These are phyloP conservation scores for Neurospora intermedia DNA, from an alignment of 495 filamentous ascomycete species.

Conservation along the genomic window DNA sequence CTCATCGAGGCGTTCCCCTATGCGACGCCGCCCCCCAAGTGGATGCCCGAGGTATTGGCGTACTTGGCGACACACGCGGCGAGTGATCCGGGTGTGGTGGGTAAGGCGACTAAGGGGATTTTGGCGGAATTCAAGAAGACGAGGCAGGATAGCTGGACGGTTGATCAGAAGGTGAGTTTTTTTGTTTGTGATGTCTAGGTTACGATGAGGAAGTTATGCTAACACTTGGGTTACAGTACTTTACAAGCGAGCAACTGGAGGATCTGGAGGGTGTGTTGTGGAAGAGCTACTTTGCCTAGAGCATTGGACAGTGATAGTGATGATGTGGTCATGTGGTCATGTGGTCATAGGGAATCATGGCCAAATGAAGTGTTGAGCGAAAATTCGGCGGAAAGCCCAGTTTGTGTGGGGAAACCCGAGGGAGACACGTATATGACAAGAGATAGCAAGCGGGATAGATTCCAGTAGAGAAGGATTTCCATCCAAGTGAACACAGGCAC, in stretches of 20 bases:
- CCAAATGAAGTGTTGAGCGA: neutral
- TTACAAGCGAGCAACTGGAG: slow-evolving; percentile 83
- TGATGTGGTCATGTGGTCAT: neutral
- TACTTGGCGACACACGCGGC: slow-evolving; percentile 76
- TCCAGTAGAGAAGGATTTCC: neutral
- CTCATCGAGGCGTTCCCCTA: slow-evolving; percentile 97
- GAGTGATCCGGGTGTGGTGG: slow-evolving; percentile 82
- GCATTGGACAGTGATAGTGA: neutral
- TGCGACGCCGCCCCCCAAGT: slow-evolving; percentile 76
- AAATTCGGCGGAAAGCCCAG: neutral
- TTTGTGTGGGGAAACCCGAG: neutral
- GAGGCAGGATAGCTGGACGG: slow-evolving; percentile 96
- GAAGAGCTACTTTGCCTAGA: slow-evolving; percentile 97
- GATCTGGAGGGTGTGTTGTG: slow-evolving; percentile 94
- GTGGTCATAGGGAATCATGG: neutral
- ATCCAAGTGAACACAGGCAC: neutral
- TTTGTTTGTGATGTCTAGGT: neutral
- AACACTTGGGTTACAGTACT: slow-evolving; percentile 51
- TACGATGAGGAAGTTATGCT: neutral
- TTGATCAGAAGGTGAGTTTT: slow-evolving; percentile 82
- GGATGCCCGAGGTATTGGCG: slow-evolving; percentile 90
- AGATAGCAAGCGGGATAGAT: neutral
- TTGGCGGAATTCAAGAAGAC: slow-evolving; percentile 99
- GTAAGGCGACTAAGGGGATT: slow-evolving; percentile 93
- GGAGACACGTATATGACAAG: neutral